These are phyloP conservation scores for Rheum nobile DNA, from an alignment of 148 eudicot species.

Conservation along the genomic window DNA sequence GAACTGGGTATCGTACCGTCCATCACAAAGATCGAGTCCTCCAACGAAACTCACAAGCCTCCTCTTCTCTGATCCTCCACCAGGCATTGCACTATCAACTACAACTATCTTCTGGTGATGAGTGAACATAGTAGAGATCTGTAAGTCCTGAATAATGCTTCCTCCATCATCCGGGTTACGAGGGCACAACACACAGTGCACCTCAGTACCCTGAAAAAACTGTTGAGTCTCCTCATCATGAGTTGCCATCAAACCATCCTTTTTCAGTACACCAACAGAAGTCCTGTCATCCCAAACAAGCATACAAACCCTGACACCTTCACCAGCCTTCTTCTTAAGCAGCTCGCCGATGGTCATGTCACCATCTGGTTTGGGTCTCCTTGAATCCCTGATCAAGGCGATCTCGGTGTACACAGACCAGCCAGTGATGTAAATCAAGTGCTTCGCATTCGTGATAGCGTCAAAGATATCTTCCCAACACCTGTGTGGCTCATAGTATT, in stretches of 20 bases:
- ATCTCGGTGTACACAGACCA: slow-evolving; percentile 42
- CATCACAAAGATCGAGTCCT: slow-evolving; percentile 48
- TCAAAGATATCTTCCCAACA: slow-evolving; percentile 54
- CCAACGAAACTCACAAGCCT: slow-evolving; percentile 43
- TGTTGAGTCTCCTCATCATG: slow-evolving; percentile 32
- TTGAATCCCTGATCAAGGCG: slow-evolving; percentile 31
- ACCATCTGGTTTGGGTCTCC: slow-evolving; percentile 31
- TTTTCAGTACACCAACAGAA: slow-evolving; percentile 21
- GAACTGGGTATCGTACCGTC: slow-evolving; percentile 37
- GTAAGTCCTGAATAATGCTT: slow-evolving; percentile 27
- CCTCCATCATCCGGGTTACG: slow-evolving; percentile 36
- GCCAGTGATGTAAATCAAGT: slow-evolving; percentile 36
- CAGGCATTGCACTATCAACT: slow-evolving; percentile 37
- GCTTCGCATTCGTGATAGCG: slow-evolving; percentile 33
- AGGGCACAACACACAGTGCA: slow-evolving; percentile 37
- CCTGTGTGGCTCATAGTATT: slow-evolving; percentile 35
- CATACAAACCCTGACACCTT: slow-evolving; percentile 45
- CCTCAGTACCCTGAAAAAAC: slow-evolving; percentile 23
- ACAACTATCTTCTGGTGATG: slow-evolving; percentile 47
- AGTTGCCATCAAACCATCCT: slow-evolving; percentile 33
- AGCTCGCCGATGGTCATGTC: slow-evolving; percentile 40
- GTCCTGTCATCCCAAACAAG: slow-evolving; percentile 50
- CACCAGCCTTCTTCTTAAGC: slow-evolving; percentile 42
- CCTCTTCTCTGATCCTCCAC: slow-evolving; percentile 15
- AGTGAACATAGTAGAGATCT: slow-evolving; percentile 36